Base-by-base conservation (phyloP, 129 eudicot genomes). In the Flaveria robusta region DNA sequence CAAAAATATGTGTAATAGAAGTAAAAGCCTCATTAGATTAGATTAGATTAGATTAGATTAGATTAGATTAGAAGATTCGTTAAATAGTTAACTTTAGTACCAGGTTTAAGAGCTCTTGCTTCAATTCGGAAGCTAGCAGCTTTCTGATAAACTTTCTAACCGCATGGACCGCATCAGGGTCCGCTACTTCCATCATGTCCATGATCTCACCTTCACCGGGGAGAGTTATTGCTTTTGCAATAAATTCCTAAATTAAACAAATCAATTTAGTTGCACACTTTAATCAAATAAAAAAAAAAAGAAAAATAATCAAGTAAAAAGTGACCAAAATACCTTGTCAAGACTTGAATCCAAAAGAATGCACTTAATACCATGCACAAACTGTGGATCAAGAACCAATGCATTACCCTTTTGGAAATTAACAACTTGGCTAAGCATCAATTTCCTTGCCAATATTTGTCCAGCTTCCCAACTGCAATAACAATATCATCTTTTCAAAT, bases 151-250 rank as follows among this genome's bases (percentile, higher is more conserved):
- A 94, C 34, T 83, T 60, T 75, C 97, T 85, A 74, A 94, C 99
- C 1, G 97, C 90, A 81, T 94, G 94, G 75, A 94, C 99, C 19
- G 96, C 99, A 85, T 94, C 99, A 37, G 98, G 97, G 71, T 94
- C 98, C 0, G 98, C 98, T 77, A 91, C 87, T 76, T 82, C 90
- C 98, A 94, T 87, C 93, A 94, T 74, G 84, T 94, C 98, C 98
- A 91, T 91, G 68, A 94, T 87, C 81, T 94, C 99, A 12, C 99
- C 99, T 81, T 75, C 90, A 79, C 97, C 92, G 7, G 99, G 99
- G 20, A 94, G 83, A 52, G 97, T 94, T 71, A 94, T 77, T 54
- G 97, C 99, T 88, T 90, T 91, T 27, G 99, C 89, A 69, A 94
- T 85, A 79, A 94, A 94, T 87, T 94, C 97, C 99, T 94, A 64